Conservation (phyloP, 2,329 filamentous ascomycete genomes). For the Penicillium italicum region DNA sequence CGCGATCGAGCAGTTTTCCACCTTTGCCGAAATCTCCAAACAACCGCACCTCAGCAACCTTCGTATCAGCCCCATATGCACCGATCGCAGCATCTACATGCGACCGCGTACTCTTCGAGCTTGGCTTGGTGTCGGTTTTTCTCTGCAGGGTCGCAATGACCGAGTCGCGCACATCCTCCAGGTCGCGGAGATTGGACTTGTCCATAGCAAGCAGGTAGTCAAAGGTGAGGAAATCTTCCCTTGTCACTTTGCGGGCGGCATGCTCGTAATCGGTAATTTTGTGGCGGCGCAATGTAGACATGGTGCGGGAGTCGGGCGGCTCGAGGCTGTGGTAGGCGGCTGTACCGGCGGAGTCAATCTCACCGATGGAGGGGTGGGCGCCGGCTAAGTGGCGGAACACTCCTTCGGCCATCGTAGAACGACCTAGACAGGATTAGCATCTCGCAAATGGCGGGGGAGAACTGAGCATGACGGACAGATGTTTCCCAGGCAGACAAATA, state of each 20-base stretch:
- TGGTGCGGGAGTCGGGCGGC: slow-evolving; percentile 75
- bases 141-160: slow-evolving; percentile 49
- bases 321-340: slow-evolving; percentile 79
- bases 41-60: slow-evolving; percentile 62
- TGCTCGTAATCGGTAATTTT: slow-evolving; percentile 76
- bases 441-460: not conserved
- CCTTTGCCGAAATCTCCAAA: slow-evolving; percentile 77
- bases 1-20: slow-evolving; percentile 39
- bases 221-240: slow-evolving; percentile 75
- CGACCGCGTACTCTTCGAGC: slow-evolving; percentile 34
- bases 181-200: slow-evolving; percentile 68
- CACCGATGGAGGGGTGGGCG: slow-evolving; percentile 56
- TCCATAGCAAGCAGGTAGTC: slow-evolving; percentile 98
- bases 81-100: slow-evolving; percentile 36
- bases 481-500: slow-evolving; percentile 96
- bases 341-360: slow-evolving; percentile 86
- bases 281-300: slow-evolving; percentile 70
- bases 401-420: slow-evolving; percentile 92
- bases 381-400: slow-evolving; percentile 73
- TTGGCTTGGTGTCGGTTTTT: slow-evolving; percentile 24
- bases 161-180: slow-evolving; percentile 58
- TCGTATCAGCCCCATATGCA: slow-evolving; percentile 31
- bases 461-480: slow-evolving; percentile 61
- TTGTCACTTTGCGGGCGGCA: slow-evolving; percentile 67
- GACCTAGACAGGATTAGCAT: slow-evolving; percentile 42